Evolutionary conservation across 1,284 basidiomycete species (phyloP), one percentile per base, ranked within the genome.

Genomic region (Cryptococcus sp.): DNA sequence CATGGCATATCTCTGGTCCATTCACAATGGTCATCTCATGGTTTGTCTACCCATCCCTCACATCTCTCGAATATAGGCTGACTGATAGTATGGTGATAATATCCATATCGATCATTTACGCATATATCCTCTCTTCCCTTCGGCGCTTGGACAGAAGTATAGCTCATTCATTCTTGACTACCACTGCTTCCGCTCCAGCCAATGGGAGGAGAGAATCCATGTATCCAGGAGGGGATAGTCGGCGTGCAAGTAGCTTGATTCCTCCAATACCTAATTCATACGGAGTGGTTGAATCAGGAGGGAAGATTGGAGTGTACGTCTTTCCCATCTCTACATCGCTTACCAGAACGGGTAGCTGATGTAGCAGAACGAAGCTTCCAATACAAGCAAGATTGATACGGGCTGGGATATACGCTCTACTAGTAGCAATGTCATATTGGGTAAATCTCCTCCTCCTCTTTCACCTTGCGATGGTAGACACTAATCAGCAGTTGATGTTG

Each of bases 401-500:
- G 36, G 74, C 71, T 0, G 61, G 49, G 1, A 52, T 71, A 28
- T 76, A 73, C 47, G 69, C 73, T 3, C 21, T 63, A 3, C 63
- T 67, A 1, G 69, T 74, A 3, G 68, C 62, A 14, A 61, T 74
- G 11, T 70, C 71, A 1, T 76, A 72, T 63, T 74, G 70, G 55
- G 74, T 73, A 52, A 54, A 18, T 41, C 31, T n/a, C 16, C 42
- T 18, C 13, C 2, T 39, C 43, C 9, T 45, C 24, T 34, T n/a
- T 13, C 25, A 1, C 41, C n/a, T 14, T 2, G 19, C 21, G 23
- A 42, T 16, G 10, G n/a, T n/a, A n/a, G 28, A 23, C 19, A 25
- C 23, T 39, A 9, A 25, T 37, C 13, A 4, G 41, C 52, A 74
- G 73, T 66, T 77, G 54, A 77, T 77, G 76, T 64, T 77, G 37